Base-by-base conservation (phyloP, 2,329 filamentous ascomycete species). In the Diaporthe vexans region DNA sequence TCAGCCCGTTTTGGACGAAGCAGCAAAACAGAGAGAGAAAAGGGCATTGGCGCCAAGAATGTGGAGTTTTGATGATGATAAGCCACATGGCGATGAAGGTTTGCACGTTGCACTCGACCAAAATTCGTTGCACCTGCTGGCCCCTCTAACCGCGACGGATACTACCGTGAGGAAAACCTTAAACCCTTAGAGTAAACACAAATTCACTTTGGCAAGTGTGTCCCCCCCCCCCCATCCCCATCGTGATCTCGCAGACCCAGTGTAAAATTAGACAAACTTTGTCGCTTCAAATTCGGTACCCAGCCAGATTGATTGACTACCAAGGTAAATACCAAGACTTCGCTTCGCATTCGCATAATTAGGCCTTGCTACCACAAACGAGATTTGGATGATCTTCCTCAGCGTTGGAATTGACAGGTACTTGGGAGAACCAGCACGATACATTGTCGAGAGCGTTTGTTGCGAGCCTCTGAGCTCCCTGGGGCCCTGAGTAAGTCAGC, bases 191-290 rank as follows among this genome's bases (percentile, higher is more conserved):
- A 68, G 15, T 37, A 54, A 54, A 54, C 48, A 54, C 48, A 68
- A 54, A 54, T 54, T 54, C 63, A 15, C 33, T 40, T 29, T 40
- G 46, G 48, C 33, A 4, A 13, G 10, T 48, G 46, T 21, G 33
- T 1, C 40, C 40, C 40, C 40, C 40, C 40, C 13, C 37, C 37
- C 11, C 11, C 11, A 40, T 19, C 33, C 63, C 37, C 37, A 68
- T 40, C 48, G 37, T 68, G 63, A 68, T 68, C 46, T 68, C 63
- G 40, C 15, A 43, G 40, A 7, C 48, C 63, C 9, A 24, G 33
- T 40, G 63, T 54, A 68, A 54, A 68, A 68, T 68, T 68, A 68
- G 63, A 68, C 63, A 68, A 68, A 54, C 48, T 68, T 54, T 68
- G 63, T 21, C 19, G n/a, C 48, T 21, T 40, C 37, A 13, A 40